Base-by-base conservation (phyloP, 83 land plant genomes). In the Isoetes engelmannii region DNA sequence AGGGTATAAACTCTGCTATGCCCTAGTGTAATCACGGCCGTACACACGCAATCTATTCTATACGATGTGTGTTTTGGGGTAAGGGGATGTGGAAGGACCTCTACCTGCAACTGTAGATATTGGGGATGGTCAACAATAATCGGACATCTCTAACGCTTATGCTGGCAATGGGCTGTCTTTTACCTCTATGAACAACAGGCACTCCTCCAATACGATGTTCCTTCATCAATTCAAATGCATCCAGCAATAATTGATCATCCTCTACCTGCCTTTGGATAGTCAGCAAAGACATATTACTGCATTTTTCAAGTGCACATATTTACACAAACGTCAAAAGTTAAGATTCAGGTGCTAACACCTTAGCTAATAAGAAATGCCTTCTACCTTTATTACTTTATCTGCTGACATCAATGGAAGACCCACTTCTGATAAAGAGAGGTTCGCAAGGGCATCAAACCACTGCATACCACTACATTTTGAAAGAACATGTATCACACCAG, bases 371-470 rank as follows among this genome's bases (percentile, higher is more conserved):
- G 2, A 28, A 28, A 2, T 28, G 37, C 4, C 57, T 20, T 45
- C 19, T 62, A 88, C 97, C 89, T 81, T 81, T 45, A 86, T 51
- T 37, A 91, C 50, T 43, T 76, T 67, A 18, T 67, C 54, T 17
- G 86, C 48, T 63, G 72, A 70, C 82, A 84, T 85, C 10, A 70
- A n/a, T 1, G 97, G 97, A 79, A 91, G 97, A 45, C 89, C 90
- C 48, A 88, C 72, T 41, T 88, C 87, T 64, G 65, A 69, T 8
- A 91, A 79, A 56, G 73, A 82, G 70, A 74, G 84, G 3, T 65
- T 76, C 46, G 87, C 97, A 85, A 89, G 83, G 15, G 58, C 83
- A 44, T 88, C 88, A 78, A 91, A 91, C 97, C 97, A 91, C 46
- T 62, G 82, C 50, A 86, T 79, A 5, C 86, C 89, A 57, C 78